Percentiles rank a stretch among this genome's conserved stretches.
Conservation (phyloP, 352 stramenopile species). For the Globisporangium spiculum region DNA sequence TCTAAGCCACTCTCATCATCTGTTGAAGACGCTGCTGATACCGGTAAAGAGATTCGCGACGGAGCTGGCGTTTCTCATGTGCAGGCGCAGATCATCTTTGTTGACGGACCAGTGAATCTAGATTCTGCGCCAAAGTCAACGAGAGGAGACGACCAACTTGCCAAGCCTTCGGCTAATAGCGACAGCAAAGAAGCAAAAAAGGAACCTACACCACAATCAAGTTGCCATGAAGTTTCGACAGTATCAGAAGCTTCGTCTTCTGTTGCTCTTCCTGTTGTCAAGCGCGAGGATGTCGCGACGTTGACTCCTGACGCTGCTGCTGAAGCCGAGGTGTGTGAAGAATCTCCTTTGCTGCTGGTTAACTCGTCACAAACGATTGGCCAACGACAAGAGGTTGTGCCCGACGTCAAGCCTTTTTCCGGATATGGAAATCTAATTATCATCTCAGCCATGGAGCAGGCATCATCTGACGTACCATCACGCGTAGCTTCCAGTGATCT, state of each 20-base stretch:
- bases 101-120: neutral
- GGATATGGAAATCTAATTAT: neutral
- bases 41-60: neutral
- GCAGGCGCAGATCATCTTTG: neutral
- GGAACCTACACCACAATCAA: neutral
- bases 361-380: neutral
- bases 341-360: neutral
- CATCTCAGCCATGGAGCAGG: neutral
- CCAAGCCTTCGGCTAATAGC: neutral
- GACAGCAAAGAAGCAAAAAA: conserved; percentile 13
- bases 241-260: neutral
- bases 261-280: neutral
- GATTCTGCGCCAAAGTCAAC: neutral
- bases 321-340: neutral
- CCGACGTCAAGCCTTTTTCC: neutral
- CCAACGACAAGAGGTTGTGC: neutral
- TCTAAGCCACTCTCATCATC: neutral
- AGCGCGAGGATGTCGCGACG: neutral
- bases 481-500: neutral
- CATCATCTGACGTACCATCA: neutral
- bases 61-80: neutral
- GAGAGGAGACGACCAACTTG: neutral
- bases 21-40: neutral
- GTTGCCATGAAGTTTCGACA: neutral
- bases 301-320: neutral